Evolutionary conservation across 495 filamentous ascomycete genomes (phyloP).

Genomic region (Penicillium pulvis): DNA sequence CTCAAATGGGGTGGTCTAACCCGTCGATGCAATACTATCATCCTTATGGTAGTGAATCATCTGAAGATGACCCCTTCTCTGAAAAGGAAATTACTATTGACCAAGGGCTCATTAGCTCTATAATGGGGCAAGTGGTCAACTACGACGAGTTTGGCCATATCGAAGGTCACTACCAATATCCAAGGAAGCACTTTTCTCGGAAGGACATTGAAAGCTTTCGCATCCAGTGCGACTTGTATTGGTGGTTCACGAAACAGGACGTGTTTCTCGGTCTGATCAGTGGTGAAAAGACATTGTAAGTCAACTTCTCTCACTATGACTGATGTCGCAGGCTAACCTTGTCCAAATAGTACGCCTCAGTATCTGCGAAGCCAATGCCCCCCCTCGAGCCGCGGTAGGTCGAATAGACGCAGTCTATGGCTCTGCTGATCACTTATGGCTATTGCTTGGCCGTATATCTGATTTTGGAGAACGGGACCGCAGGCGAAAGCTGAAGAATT

Average conservation of each 20-base stretch:
- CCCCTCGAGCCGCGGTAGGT: conserved; percentile 78
- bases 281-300: conserved; percentile 82
- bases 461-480: conserved; percentile 81
- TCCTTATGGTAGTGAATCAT: conserved; percentile 20
- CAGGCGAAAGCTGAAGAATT: conserved; percentile 67
- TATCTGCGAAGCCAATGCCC: conserved; percentile 79
- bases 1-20: conserved; percentile 20
- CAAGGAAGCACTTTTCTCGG: conserved; percentile 53
- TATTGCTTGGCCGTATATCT: conserved; percentile 80
- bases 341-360: conserved; percentile 67
- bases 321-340: conserved; percentile 11
- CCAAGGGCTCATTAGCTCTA: conserved; percentile 41
- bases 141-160: conserved; percentile 50
- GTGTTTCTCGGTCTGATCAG: conserved; percentile 88
- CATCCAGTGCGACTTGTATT: conserved; percentile 84
- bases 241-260: conserved; percentile 97
- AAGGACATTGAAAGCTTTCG: conserved; percentile 79
- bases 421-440: conserved; percentile 79
- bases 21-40: conserved; percentile 19
- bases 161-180: conserved; percentile 26
- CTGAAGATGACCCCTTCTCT: conserved; percentile 46
- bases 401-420: conserved; percentile 81
- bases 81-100: conserved; percentile 47
- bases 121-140: conserved; percentile 47
- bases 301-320: conserved; percentile 13